A percentile compares a stretch with the other conserved stretches of the same genome.
phyloP scores from a whole-genome alignment of 129 eudicot genomes.

The Lactuca sativa region DNA sequence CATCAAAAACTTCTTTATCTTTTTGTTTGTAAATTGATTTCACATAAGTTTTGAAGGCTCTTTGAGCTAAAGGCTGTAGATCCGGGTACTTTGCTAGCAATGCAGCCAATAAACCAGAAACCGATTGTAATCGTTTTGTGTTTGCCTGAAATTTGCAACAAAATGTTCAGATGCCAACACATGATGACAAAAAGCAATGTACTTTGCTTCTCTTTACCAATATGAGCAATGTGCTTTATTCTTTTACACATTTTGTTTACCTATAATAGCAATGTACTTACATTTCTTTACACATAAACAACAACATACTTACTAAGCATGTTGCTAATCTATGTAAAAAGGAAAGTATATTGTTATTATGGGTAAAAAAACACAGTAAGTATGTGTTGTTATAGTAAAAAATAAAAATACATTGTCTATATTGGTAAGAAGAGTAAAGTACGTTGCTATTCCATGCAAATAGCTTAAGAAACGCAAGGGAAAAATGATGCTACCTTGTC shows the following conservation, averaged over 20 bases:
- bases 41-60: slow-evolving; percentile 80
- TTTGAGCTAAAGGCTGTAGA: slow-evolving; percentile 63
- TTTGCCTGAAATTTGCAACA: slow-evolving; percentile 50
- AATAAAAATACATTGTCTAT: no score
- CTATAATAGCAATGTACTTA: no score
- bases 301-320: no score
- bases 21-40: slow-evolving; percentile 64
- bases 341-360: no score
- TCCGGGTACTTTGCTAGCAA: slow-evolving; percentile 68
- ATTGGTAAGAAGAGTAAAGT: no score
- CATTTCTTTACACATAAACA: no score
- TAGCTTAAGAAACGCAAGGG: neutral
- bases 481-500: slow-evolving; percentile 44
- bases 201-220: no score
- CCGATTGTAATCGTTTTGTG: slow-evolving; percentile 66
- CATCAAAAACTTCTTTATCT: slow-evolving; percentile 88
- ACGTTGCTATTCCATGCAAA: no score
- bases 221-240: no score
- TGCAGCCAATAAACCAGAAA: slow-evolving; percentile 73
- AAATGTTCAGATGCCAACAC: slow-evolving; percentile 9
- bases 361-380: no score
- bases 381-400: no score
- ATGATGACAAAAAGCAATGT: neutral
- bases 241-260: neutral
- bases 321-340: no score